Conservation (phyloP, 2,329 filamentous ascomycete genomes). For the Penicillium thymicola region DNA sequence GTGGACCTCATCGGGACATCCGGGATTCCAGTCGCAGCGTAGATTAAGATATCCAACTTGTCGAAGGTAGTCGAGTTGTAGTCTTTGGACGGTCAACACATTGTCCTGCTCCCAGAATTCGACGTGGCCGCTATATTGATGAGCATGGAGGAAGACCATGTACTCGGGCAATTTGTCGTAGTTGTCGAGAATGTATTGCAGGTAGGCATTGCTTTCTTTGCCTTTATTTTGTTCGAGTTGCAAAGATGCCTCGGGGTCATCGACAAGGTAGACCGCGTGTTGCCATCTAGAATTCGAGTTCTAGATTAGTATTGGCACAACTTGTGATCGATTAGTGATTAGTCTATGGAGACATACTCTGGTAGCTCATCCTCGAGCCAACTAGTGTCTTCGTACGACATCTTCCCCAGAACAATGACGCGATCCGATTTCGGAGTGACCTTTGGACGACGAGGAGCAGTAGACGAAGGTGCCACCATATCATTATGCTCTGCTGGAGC, state of each 20-base stretch:
- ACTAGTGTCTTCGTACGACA: slow-evolving; percentile 40
- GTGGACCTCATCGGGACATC: slow-evolving; percentile 35
- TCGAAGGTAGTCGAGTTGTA: slow-evolving; percentile 50
- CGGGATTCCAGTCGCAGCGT: slow-evolving; percentile 46
- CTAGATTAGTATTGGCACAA: background rate
- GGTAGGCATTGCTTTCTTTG: slow-evolving; percentile 43
- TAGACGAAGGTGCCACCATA: background rate
- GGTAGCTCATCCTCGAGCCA: slow-evolving; percentile 46
- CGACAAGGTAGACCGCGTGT: slow-evolving; percentile 42
- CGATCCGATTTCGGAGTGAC: slow-evolving; percentile 29
- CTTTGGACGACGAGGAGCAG: slow-evolving; percentile 13
- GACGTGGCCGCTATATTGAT: slow-evolving; percentile 51
- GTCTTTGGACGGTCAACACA: slow-evolving; percentile 46
- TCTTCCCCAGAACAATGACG: slow-evolving; percentile 41
- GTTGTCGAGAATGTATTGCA: slow-evolving; percentile 46
- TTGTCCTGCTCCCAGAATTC: slow-evolving; percentile 54
- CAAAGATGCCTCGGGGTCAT: slow-evolving; percentile 28
- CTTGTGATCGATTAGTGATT: background rate
- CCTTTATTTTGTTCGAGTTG: slow-evolving; percentile 39
- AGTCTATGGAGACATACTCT: slow-evolving; percentile 32
- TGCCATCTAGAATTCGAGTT: slow-evolving; percentile 36
- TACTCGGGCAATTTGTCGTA: slow-evolving; percentile 50
- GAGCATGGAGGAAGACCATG: slow-evolving; percentile 55
- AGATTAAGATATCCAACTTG: slow-evolving; percentile 57
- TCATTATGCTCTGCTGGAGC: background rate